phyloP scores from a whole-genome alignment of 208 protist species.

The Crithidia expoeki region DNA sequence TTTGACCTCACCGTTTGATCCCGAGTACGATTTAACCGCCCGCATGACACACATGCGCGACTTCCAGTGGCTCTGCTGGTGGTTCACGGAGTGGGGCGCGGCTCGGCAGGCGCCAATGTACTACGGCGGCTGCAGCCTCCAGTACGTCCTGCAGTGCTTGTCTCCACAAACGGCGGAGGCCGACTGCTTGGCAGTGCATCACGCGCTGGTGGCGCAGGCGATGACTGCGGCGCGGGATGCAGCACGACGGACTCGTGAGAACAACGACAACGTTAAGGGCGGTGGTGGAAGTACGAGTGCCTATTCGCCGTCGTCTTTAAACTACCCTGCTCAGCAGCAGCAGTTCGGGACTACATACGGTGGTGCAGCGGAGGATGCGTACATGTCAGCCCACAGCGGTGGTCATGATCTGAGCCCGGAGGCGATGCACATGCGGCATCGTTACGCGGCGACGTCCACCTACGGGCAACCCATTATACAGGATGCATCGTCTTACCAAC shows the following conservation, averaged over 20 bases:
- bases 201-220: conserved; percentile 37
- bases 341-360: conserved; percentile 12
- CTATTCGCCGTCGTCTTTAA: background rate
- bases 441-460: background rate
- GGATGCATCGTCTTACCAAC: background rate
- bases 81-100: conserved; percentile 58
- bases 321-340: conserved; percentile 12
- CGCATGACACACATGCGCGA: conserved; percentile 82
- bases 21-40: conserved; percentile 83
- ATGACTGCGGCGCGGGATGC: conserved; percentile 6
- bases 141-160: conserved; percentile 74
- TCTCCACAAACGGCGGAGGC: conserved; percentile 52
- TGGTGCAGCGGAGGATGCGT: background rate
- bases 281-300: too few species aligned
- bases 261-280: conserved; percentile 13
- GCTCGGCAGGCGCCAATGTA: conserved; percentile 37
- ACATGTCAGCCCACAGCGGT: background rate
- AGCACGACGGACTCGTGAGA: conserved; percentile 2
- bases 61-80: conserved; percentile 81
- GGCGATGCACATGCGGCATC: background rate
- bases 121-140: conserved; percentile 55
- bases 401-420: background rate
- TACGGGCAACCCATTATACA: conserved; percentile 4
- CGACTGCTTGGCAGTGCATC: conserved; percentile 61
- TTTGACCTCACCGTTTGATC: conserved; percentile 87